These are phyloP conservation scores for Sporothrix phasma DNA, from an alignment of 2,329 filamentous ascomycete genomes.

Conservation along the genomic window DNA sequence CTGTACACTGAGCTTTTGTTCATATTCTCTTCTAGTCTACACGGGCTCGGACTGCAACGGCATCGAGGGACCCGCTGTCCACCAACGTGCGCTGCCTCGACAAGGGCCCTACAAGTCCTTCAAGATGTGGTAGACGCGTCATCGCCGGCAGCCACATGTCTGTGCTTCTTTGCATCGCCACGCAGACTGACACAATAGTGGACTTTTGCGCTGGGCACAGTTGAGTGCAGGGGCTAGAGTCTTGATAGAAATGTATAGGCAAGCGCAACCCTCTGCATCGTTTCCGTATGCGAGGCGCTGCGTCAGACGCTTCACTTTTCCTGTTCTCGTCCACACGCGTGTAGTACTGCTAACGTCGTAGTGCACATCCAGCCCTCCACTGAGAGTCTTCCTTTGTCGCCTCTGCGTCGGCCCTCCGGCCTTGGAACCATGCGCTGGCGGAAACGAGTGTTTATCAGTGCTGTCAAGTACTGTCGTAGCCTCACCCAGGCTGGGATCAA, in stretches of 20 bases:
- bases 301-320: neutral
- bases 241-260: too few relatives aligned
- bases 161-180: too few relatives aligned
- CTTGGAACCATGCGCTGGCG: too few relatives aligned
- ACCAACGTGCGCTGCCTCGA: neutral
- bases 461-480: too few relatives aligned
- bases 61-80: neutral
- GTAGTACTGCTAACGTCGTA: conserved; percentile 39
- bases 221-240: too few relatives aligned
- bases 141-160: too few relatives aligned
- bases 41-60: neutral
- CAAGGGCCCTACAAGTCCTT: conserved; percentile 1
- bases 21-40: neutral
- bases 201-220: too few relatives aligned
- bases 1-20: neutral
- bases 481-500: too few relatives aligned
- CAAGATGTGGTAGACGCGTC: neutral
- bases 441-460: too few relatives aligned
- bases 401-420: conserved; percentile 27
- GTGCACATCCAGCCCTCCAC: conserved; percentile 29
- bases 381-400: conserved; percentile 28
- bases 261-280: too few relatives aligned
- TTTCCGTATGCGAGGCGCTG: too few relatives aligned
- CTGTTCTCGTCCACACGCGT: conserved; percentile 13
- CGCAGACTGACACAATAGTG: too few relatives aligned